phyloP scores from a whole-genome alignment of 257 asterid species.

The Petrea volubilis region DNA sequence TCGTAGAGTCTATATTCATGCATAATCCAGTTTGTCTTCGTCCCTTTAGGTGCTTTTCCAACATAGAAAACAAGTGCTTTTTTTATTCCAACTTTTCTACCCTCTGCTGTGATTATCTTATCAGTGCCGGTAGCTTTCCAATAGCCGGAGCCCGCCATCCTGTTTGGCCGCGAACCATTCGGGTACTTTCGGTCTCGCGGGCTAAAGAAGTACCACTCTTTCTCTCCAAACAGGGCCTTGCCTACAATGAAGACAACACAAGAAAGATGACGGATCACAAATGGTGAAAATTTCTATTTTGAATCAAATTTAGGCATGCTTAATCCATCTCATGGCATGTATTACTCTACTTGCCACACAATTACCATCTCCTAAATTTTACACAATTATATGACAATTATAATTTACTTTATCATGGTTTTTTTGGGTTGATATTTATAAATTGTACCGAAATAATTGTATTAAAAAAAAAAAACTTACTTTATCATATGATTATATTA shows the following conservation, averaged over 20 bases:
- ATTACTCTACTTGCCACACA: too few relatives aligned
- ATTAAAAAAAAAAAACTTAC: too few relatives aligned
- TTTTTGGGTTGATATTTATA: too few relatives aligned
- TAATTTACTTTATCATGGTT: too few relatives aligned
- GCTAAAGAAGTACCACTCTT: constrained; percentile 84
- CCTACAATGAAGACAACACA: constrained; percentile 32
- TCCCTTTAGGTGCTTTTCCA: constrained; percentile 86
- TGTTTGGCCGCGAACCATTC: constrained; percentile 77
- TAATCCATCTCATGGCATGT: neutral
- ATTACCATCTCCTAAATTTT: too few relatives aligned
- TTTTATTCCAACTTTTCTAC: constrained; percentile 74
- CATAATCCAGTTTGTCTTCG: constrained; percentile 89
- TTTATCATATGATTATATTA: too few relatives aligned
- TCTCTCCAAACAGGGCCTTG: constrained; percentile 75
- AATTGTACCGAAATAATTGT: too few relatives aligned
- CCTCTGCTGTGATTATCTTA: constrained; percentile 51
- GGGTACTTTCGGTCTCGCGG: constrained; percentile 85
- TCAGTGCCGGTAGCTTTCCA: constrained; percentile 97
- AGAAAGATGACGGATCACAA: too few relatives aligned
- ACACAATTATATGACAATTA: too few relatives aligned
- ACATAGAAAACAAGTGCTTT: constrained; percentile 79
- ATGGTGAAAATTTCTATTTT: too few relatives aligned
- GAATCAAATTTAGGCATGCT: too few relatives aligned
- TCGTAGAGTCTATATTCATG: constrained; percentile 73
- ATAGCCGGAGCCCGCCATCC: constrained; percentile 80